phyloP scores from a whole-genome alignment of 1,284 basidiomycete species.

The Sporisorium graminicola region DNA sequence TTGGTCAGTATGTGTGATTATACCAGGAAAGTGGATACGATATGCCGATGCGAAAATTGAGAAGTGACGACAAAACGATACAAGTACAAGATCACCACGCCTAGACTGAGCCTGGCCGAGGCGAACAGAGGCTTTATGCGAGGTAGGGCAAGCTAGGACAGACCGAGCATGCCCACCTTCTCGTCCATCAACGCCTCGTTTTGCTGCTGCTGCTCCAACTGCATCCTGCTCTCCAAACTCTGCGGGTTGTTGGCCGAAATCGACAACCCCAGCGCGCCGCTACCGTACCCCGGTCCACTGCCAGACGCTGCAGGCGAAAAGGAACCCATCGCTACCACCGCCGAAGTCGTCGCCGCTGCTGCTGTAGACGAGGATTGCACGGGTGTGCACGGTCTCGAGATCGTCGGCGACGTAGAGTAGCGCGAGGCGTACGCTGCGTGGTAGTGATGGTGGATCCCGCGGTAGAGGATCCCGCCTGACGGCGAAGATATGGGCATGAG shows the following conservation, averaged over 20 bases:
- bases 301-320: slow-evolving; percentile 41
- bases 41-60: neutral
- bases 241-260: slow-evolving; percentile 43
- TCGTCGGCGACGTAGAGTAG: slow-evolving; percentile 44
- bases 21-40: no score
- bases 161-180: slow-evolving; percentile 40
- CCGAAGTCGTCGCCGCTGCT: neutral
- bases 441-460: slow-evolving; percentile 21
- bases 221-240: slow-evolving; percentile 22
- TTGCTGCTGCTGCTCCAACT: slow-evolving; percentile 37
- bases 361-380: slow-evolving; percentile 8
- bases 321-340: slow-evolving; percentile 14
- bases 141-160: slow-evolving; percentile 18
- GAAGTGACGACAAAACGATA: neutral
- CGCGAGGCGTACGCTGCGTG: slow-evolving; percentile 13
- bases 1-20: neutral
- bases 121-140: no score
- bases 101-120: no score
- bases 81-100: slow-evolving; percentile 9
- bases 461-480: slow-evolving; percentile 24
- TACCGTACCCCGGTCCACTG: slow-evolving; percentile 53
- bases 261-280: slow-evolving; percentile 47
- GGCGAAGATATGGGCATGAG: slow-evolving; percentile 40
- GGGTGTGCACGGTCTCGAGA: slow-evolving; percentile 41
- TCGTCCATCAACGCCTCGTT: slow-evolving; percentile 48